Conservation (phyloP, 2,329 filamentous ascomycete genomes). For the Colletotrichum ledebouriae region DNA sequence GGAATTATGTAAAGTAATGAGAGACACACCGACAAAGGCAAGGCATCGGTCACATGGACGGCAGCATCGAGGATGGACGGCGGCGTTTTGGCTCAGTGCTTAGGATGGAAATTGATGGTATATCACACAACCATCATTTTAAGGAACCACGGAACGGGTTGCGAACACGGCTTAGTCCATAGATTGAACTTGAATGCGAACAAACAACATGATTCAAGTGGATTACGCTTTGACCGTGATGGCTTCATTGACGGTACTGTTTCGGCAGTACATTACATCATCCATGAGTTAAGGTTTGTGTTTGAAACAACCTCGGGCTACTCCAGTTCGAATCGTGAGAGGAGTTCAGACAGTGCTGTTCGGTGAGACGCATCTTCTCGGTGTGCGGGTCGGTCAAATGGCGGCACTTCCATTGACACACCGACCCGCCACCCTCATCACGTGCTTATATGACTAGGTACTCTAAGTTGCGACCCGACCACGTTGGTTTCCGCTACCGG, state of each 20-base stretch:
- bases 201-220: not conserved
- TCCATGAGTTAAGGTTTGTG: constrained; percentile 14
- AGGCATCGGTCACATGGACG: constrained; percentile 6
- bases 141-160: constrained; percentile 15
- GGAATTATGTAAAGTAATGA: constrained; percentile 27
- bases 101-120: constrained; percentile 14
- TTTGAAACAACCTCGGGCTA: constrained; percentile 27
- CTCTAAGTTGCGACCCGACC: constrained; percentile 36
- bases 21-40: not conserved
- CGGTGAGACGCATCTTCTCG: constrained; percentile 15
- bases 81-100: constrained; percentile 29
- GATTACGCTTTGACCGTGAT: not conserved
- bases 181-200: constrained; percentile 20
- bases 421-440: constrained; percentile 26
- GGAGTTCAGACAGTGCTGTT: constrained; percentile 8
- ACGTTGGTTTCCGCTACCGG: constrained; percentile 23
- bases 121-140: not conserved
- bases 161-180: constrained; percentile 21
- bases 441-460: constrained; percentile 24
- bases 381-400: not conserved
- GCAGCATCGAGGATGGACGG: constrained; percentile 16
- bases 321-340: constrained; percentile 3
- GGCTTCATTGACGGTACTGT: not conserved
- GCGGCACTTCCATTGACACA: not conserved
- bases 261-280: constrained; percentile 3